Percentiles rank a stretch among this genome's conserved stretches.
These are phyloP conservation scores for Coniochaeta prunicola DNA, from an alignment of 2,329 filamentous ascomycete species.

Conservation along the genomic window DNA sequence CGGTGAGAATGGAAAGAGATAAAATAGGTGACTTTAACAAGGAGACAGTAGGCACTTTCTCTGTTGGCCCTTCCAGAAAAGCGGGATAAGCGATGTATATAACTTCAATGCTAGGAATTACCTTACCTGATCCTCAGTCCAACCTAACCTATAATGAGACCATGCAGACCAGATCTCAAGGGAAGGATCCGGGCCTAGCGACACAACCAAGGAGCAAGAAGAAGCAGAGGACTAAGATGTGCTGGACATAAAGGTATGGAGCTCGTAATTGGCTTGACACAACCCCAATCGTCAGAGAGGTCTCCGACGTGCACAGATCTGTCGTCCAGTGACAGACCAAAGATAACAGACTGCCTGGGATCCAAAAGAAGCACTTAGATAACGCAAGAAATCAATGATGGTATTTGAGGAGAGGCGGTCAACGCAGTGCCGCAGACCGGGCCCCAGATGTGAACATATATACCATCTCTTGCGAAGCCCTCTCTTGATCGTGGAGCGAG, in stretches of 20 bases:
- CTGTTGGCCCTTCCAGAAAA: neutral
- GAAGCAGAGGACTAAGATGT: neutral
- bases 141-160: neutral
- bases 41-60: neutral
- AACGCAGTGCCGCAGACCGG: neutral
- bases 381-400: neutral
- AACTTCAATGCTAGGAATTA: neutral
- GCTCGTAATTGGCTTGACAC: neutral
- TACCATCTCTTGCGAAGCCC: neutral
- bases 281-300: neutral
- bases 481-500: neutral
- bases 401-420: neutral
- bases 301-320: neutral
- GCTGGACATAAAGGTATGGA: neutral
- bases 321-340: conserved; percentile 1
- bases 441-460: neutral
- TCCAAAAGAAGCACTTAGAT: neutral
- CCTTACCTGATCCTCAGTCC: neutral
- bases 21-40: neutral
- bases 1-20: neutral
- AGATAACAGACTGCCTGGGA: neutral
- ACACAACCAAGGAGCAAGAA: neutral
- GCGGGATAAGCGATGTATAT: neutral
- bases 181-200: neutral
- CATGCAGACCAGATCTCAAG: neutral